Percentiles rank a stretch among this genome's conserved stretches.
phyloP scores from a whole-genome alignment of 352 stramenopile genomes.

The Pythium phragmitis region DNA sequence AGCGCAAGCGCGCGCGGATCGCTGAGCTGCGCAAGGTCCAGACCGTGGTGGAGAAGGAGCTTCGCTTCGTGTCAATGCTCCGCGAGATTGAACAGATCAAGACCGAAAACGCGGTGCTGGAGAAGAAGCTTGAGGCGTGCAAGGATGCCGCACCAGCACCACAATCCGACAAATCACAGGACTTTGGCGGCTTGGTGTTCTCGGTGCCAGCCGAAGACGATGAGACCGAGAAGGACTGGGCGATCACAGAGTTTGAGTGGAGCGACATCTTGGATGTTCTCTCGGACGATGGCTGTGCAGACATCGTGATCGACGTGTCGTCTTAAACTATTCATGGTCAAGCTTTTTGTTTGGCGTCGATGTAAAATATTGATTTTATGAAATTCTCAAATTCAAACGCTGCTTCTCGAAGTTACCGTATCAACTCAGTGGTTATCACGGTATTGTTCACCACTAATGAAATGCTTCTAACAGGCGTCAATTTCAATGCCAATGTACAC shows the following conservation, averaged over 20 bases:
- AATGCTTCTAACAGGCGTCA: too few species aligned
- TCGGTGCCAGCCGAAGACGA: conserved; percentile 12
- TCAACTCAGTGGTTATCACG: too few species aligned
- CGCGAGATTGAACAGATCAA: conserved; percentile 18
- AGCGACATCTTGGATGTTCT: conserved; percentile 19
- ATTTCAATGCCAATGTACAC: too few species aligned
- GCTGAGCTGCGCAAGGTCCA: conserved; percentile 21
- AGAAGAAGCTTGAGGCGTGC: conserved; percentile 7
- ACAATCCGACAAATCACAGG: neutral
- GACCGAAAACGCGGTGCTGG: conserved; percentile 10
- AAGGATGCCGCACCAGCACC: neutral
- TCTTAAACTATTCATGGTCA: neutral
- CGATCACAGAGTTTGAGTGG: conserved; percentile 17
- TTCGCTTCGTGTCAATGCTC: conserved; percentile 12
- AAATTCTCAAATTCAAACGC: too few species aligned
- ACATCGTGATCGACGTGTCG: conserved; percentile 5
- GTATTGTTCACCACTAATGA: too few species aligned
- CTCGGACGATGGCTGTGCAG: conserved; percentile 2
- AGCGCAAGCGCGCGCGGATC: conserved; percentile 26
- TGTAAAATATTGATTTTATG: neutral
- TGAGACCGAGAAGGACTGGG: neutral
- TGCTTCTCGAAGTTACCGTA: too few species aligned
- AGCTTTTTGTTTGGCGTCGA: neutral
- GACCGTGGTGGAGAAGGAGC: conserved; percentile 14
- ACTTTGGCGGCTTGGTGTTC: conserved; percentile 19